A percentile compares a stretch with the other conserved stretches of the same genome.
Evolutionary conservation across 805 yeast species (phyloP).

Genomic region (Barnettozyma sp.): DNA sequence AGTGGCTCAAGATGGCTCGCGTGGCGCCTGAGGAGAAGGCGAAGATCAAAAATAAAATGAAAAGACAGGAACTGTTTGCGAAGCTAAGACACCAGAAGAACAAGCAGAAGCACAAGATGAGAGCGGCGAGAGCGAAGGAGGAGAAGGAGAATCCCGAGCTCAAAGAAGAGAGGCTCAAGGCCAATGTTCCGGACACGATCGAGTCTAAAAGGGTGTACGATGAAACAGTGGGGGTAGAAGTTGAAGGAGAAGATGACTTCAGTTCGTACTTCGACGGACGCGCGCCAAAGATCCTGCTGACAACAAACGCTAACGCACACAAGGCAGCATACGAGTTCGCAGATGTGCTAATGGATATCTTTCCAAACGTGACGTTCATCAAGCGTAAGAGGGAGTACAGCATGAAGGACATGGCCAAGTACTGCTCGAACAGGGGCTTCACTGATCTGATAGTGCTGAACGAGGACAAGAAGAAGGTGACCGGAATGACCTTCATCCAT

Average conservation of each 20-base stretch:
- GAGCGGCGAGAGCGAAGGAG: conserved; percentile 81
- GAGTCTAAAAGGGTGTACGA: conserved; percentile 25
- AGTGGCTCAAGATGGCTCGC: conserved; percentile 16
- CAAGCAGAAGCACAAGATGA: conserved; percentile 66
- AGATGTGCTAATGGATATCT: conserved; percentile 70
- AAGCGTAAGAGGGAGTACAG: conserved; percentile 80
- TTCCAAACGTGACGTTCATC: conserved; percentile 82
- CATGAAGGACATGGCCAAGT: conserved; percentile 81
- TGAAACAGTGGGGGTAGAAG: conserved; percentile 23
- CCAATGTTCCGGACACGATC: conserved; percentile 25
- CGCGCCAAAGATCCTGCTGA: conserved; percentile 76
- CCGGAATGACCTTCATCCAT: conserved; percentile 89
- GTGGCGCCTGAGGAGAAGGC: conserved; percentile 28
- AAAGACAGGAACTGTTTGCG: conserved; percentile 72
- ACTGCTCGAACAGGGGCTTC: conserved; percentile 74
- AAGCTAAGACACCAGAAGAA: conserved; percentile 67
- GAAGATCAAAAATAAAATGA: conserved; percentile 66
- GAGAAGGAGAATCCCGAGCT: conserved; percentile 80
- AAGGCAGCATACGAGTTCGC: conserved; percentile 88
- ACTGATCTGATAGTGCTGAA: conserved; percentile 86
- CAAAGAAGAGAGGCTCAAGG: conserved; percentile 64
- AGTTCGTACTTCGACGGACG: conserved; percentile 25
- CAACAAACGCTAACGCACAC: conserved; percentile 83
- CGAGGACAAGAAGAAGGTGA: conserved; percentile 89
- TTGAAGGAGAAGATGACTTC: conserved; percentile 26